phyloP scores from a whole-genome alignment of 73 alveolate species.

The Paramecium bursaria region DNA sequence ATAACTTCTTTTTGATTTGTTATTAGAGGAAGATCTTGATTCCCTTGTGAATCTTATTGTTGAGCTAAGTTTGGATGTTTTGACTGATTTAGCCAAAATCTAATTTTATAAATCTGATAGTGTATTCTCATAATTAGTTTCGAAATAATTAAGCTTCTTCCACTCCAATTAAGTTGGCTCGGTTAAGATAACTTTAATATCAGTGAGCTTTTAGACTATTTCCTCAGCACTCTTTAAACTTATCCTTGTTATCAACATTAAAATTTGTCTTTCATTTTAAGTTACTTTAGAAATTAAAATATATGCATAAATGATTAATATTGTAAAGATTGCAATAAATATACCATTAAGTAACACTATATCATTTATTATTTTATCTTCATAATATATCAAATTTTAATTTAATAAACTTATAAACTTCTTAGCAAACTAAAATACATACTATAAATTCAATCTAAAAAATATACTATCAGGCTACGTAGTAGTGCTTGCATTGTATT shows the following conservation, averaged over 20 bases:
- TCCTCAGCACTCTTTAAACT: slow-evolving; percentile 32
- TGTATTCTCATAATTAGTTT: neutral
- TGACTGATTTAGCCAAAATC: slow-evolving; percentile 27
- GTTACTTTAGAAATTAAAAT: neutral
- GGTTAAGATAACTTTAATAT: slow-evolving; percentile 6
- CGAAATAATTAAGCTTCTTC: slow-evolving; percentile 50
- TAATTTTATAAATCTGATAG: neutral
- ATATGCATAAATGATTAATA: neutral
- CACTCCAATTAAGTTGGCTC: slow-evolving; percentile 40
- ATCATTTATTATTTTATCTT: slow-evolving; percentile 46
- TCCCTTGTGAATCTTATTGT: neutral
- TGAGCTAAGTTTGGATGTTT: slow-evolving; percentile 31
- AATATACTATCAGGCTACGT: slow-evolving; percentile 10
- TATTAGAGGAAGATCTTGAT: neutral
- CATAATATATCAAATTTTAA: slow-evolving; percentile 45
- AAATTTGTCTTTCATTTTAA: slow-evolving; percentile 44
- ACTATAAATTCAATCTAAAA: slow-evolving; percentile 45
- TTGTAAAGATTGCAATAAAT: slow-evolving; percentile 1
- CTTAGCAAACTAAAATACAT: slow-evolving; percentile 34
- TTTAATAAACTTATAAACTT: slow-evolving; percentile 21
- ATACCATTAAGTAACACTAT: slow-evolving; percentile 2
- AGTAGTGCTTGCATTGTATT: neutral
- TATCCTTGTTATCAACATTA: slow-evolving; percentile 41
- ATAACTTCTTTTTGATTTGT: neutral
- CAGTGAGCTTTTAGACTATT: slow-evolving; percentile 1